Percentiles rank a stretch among this genome's conserved stretches.
These are phyloP conservation scores for Dryas octopetala DNA, from an alignment of 306 rosid species.

Conservation along the genomic window DNA sequence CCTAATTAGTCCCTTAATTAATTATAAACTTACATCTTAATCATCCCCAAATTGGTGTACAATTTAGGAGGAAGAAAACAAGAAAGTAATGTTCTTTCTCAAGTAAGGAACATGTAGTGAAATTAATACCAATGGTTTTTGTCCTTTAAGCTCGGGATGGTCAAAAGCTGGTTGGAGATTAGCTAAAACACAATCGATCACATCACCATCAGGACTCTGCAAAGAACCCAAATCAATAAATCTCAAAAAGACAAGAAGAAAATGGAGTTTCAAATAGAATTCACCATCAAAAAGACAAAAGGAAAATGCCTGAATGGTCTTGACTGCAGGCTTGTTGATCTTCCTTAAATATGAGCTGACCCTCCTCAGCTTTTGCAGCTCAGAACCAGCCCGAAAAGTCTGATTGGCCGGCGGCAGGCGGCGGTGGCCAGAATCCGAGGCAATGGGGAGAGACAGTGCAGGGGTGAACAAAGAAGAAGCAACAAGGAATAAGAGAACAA, in stretches of 20 bases:
- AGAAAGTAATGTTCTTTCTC: too few species aligned
- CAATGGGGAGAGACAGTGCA: slow-evolving; percentile 46
- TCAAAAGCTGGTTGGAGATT: slow-evolving; percentile 96
- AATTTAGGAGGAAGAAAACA: too few species aligned
- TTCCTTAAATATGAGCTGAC: slow-evolving; percentile 52
- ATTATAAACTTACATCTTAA: background rate
- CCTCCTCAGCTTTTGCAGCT: slow-evolving; percentile 43
- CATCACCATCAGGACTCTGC: slow-evolving; percentile 97
- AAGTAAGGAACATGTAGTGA: background rate
- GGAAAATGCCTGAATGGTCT: slow-evolving; percentile 74
- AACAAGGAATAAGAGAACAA: slow-evolving; percentile 65
- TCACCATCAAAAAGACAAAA: background rate
- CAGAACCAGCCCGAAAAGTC: slow-evolving; percentile 44
- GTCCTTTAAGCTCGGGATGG: slow-evolving; percentile 70
- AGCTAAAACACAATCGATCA: slow-evolving; percentile 79
- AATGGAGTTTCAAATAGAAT: slow-evolving; percentile 6
- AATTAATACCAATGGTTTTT: slow-evolving; percentile 72
- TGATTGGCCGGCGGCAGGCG: slow-evolving; percentile 41
- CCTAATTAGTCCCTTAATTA: slow-evolving; percentile 27
- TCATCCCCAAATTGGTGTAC: background rate
- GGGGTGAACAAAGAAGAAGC: slow-evolving; percentile 38
- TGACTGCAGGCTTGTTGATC: slow-evolving; percentile 82
- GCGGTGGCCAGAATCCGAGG: slow-evolving; percentile 35
- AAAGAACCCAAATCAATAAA: slow-evolving; percentile 32
- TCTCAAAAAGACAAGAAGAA: slow-evolving; percentile 1